Evolutionary conservation across 495 filamentous ascomycete species (phyloP).

Genomic region (Hypoxylon trugodes): DNA sequence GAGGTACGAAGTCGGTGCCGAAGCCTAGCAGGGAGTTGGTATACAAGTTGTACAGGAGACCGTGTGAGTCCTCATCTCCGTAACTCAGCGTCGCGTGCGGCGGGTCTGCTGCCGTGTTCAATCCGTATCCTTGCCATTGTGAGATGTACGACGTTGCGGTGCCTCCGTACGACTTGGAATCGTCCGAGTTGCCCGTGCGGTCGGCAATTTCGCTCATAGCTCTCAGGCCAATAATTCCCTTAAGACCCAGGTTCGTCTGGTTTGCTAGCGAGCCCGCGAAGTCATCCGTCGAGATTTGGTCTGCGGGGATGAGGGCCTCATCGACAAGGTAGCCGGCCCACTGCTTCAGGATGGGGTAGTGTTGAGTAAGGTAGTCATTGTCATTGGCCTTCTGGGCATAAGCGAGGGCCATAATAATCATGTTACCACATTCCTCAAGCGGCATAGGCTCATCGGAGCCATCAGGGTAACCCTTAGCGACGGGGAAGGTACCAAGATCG

Average conservation of each 20-base stretch:
- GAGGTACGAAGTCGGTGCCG: conserved; percentile 66
- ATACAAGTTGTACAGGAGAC: conserved; percentile 90
- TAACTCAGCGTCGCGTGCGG: conserved; percentile 79
- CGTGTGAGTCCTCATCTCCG: conserved; percentile 51
- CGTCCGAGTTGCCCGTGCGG: conserved; percentile 66
- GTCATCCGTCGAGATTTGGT: conserved; percentile 92
- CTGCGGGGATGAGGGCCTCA: conserved; percentile 78
- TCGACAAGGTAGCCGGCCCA: conserved; percentile 90
- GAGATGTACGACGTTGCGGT: conserved; percentile 76
- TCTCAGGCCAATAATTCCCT: conserved; percentile 93
- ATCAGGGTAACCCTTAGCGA: conserved; percentile 86
- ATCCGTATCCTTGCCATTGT: conserved; percentile 78
- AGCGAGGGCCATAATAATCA: conserved; percentile 87
- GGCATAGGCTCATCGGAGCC: conserved; percentile 93
- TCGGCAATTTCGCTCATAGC: conserved; percentile 85
- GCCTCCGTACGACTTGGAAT: conserved; percentile 68
- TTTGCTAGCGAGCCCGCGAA: conserved; percentile 90
- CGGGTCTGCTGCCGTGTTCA: conserved; percentile 69
- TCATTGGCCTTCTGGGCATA: conserved; percentile 59
- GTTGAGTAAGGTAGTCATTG: conserved; percentile 53
- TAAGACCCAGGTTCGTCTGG: conserved; percentile 92
- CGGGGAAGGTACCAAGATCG: conserved; percentile 91
- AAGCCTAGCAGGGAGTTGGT: conserved; percentile 79
- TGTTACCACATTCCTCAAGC: conserved; percentile 94
- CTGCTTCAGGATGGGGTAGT: conserved; percentile 80